phyloP scores from a whole-genome alignment of 768 basidiomycete genomes.

The Xerocomellus amylosporus region DNA sequence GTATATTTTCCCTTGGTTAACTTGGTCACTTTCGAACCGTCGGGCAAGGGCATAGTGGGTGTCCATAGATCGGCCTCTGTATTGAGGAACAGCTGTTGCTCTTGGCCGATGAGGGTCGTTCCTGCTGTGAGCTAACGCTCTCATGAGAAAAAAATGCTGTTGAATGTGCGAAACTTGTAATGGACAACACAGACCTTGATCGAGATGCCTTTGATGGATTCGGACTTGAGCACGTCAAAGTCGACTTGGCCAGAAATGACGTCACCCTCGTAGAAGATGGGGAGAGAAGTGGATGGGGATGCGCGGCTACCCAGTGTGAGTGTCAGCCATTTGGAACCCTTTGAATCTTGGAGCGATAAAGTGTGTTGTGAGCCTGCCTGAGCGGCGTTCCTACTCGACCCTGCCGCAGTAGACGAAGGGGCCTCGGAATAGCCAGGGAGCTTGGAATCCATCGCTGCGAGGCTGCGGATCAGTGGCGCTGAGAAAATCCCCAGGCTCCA shows the following conservation, averaged over 20 bases:
- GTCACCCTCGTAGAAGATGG: constrained; percentile 49
- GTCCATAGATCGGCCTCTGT: constrained; percentile 44
- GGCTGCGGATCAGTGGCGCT: neutral
- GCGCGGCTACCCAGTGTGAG: constrained; percentile 46
- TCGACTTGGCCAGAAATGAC: constrained; percentile 49
- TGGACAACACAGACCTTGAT: constrained; percentile 40
- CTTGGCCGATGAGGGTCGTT: constrained; percentile 54
- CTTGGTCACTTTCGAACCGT: constrained; percentile 24
- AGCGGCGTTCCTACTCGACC: neutral
- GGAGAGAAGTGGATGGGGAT: constrained; percentile 36
- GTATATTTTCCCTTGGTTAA: constrained; percentile 45
- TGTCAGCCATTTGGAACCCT: constrained; percentile 44
- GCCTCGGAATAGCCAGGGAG: constrained; percentile 20
- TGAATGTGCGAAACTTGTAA: neutral
- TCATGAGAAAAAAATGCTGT: neutral
- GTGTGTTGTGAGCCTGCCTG: constrained; percentile 32
- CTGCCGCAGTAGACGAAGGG: neutral
- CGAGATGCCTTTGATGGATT: constrained; percentile 47
- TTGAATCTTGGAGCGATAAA: constrained; percentile 43
- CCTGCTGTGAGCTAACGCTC: constrained; percentile 39
- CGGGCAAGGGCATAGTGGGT: constrained; percentile 23
- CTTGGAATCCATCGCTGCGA: constrained; percentile 8
- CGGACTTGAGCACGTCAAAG: constrained; percentile 48
- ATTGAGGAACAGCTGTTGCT: constrained; percentile 48
- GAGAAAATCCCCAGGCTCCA: too few species aligned